Evolutionary conservation across 2,329 filamentous ascomycete genomes (phyloP).

Genomic region (Albophoma yamanashiensis): DNA sequence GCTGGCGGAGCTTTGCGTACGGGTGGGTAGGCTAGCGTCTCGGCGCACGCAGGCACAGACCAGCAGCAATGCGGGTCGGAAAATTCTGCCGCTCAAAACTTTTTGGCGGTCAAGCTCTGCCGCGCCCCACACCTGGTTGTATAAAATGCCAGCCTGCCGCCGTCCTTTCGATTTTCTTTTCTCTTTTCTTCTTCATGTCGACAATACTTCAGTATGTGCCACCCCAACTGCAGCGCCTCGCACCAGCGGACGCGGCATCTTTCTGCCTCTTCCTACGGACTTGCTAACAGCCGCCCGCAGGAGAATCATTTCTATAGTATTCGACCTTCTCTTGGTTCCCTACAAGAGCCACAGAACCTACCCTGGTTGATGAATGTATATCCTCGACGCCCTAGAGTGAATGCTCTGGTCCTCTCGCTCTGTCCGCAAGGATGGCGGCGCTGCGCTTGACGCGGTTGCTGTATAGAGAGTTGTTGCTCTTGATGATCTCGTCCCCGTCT

Average conservation of each 20-base stretch:
- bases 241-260: no score
- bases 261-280: neutral
- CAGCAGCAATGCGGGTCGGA: no score
- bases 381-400: slow-evolving; percentile 89
- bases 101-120: slow-evolving; percentile 7
- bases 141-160: slow-evolving; percentile 27
- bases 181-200: slow-evolving; percentile 47
- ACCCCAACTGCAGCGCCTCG: slow-evolving; percentile 18
- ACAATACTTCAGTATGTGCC: slow-evolving; percentile 47
- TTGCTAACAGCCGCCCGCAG: slow-evolving; percentile 20
- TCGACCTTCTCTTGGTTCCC: slow-evolving; percentile 86
- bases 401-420: slow-evolving; percentile 50
- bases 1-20: neutral
- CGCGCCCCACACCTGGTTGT: slow-evolving; percentile 9
- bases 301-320: slow-evolving; percentile 99
- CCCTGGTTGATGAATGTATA: slow-evolving; percentile 87
- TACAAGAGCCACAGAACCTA: slow-evolving; percentile 88
- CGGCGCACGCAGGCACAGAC: neutral
- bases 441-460: slow-evolving; percentile 24
- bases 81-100: slow-evolving; percentile 12
- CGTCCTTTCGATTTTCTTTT: slow-evolving; percentile 24
- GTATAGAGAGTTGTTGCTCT: slow-evolving; percentile 61
- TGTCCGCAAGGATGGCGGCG: slow-evolving; percentile 52
- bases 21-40: no score
- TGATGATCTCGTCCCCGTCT: slow-evolving; percentile 85